Percentiles rank a stretch among this genome's conserved stretches.
phyloP scores from a whole-genome alignment of 305 asterid species.

The Ilex paraguariensis region DNA sequence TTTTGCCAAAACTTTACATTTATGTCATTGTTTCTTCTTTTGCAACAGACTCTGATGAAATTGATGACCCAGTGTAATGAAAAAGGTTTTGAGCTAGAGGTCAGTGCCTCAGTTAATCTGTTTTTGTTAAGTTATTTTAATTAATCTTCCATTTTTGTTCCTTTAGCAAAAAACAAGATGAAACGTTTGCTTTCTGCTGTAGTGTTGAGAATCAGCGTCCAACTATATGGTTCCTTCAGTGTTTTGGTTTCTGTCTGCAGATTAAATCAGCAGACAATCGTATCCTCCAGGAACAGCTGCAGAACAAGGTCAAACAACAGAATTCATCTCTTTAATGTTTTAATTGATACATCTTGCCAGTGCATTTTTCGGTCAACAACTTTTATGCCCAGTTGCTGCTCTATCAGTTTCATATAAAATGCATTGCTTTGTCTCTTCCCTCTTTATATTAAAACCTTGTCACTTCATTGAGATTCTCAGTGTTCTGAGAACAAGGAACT shows the following conservation, averaged over 20 bases:
- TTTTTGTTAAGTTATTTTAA: conserved; percentile 1
- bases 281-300: conserved; percentile 91
- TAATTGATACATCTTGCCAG: neutral
- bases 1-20: conserved; percentile 7
- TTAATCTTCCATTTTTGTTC: neutral
- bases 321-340: neutral
- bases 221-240: conserved; percentile 17
- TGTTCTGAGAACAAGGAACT: conserved; percentile 73
- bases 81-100: conserved; percentile 95
- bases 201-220: too few species aligned
- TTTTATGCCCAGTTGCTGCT: neutral
- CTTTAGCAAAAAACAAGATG: too few species aligned
- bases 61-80: conserved; percentile 89
- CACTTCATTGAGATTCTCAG: conserved; percentile 37
- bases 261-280: conserved; percentile 94
- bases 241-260: conserved; percentile 47
- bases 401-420: neutral
- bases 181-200: too few species aligned
- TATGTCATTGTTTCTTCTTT: conserved; percentile 4
- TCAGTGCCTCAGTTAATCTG: conserved; percentile 23
- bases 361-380: too few species aligned
- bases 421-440: neutral
- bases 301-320: conserved; percentile 56
- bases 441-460: conserved; percentile 6
- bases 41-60: conserved; percentile 62